These are phyloP conservation scores for Furcasterigmium sp. DNA, from an alignment of 2,329 filamentous ascomycete genomes.

Conservation along the genomic window DNA sequence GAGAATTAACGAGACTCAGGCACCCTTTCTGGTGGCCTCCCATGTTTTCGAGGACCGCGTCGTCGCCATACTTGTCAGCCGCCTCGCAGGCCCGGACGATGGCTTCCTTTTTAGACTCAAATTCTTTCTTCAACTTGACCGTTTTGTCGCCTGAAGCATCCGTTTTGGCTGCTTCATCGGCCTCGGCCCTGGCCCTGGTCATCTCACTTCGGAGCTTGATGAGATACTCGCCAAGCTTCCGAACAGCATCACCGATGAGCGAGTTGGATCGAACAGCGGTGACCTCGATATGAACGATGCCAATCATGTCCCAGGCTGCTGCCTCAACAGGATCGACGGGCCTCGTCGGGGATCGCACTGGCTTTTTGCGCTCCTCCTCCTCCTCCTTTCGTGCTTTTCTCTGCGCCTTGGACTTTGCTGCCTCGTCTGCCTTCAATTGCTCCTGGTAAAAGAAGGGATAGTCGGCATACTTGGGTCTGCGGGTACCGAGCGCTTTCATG, in stretches of 20 bases:
- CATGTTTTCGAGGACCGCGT: constrained; percentile 51
- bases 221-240: constrained; percentile 44
- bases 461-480: constrained; percentile 40
- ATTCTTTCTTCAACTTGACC: constrained; percentile 31
- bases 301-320: constrained; percentile 48
- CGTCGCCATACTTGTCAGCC: constrained; percentile 49
- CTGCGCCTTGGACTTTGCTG: constrained; percentile 38
- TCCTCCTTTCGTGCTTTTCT: constrained; percentile 37
- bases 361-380: constrained; percentile 33
- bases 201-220: constrained; percentile 42
- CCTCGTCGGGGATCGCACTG: constrained; percentile 34
- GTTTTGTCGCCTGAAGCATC: constrained; percentile 26
- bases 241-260: constrained; percentile 41
- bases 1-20: constrained; percentile 45
- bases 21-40: constrained; percentile 53
- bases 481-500: constrained; percentile 35
- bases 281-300: constrained; percentile 42
- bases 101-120: constrained; percentile 39
- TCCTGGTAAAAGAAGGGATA: constrained; percentile 37
- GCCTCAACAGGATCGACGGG: constrained; percentile 40
- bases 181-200: constrained; percentile 39
- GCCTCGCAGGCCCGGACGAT: constrained; percentile 48
- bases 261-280: constrained; percentile 28
- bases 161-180: constrained; percentile 38
- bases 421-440: constrained; percentile 40